A percentile compares a stretch with the other conserved stretches of the same genome.
These are phyloP conservation scores for Trypanosoma rangeli DNA, from an alignment of 208 protist genomes.

Conservation along the genomic window DNA sequence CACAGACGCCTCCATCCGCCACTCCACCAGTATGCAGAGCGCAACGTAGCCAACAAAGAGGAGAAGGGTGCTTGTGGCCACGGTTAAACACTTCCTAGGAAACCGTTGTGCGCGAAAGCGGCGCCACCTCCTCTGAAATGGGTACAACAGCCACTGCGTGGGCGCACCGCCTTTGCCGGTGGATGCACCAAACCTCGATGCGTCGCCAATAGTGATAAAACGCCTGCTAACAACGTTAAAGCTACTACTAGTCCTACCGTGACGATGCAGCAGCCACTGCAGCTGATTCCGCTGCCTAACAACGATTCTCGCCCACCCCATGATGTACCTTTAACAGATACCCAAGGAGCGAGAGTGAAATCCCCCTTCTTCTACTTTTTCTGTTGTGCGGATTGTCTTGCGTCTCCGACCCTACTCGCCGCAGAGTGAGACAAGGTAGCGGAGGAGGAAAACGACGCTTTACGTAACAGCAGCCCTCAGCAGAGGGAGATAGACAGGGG, in stretches of 20 bases:
- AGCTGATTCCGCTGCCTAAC: neutral
- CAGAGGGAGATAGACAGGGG: no score
- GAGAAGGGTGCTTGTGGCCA: constrained; percentile 17
- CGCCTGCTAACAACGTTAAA: neutral
- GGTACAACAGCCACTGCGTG: neutral
- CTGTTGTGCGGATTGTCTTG: no score
- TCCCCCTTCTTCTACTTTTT: no score
- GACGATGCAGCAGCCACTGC: neutral
- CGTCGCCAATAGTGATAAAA: neutral
- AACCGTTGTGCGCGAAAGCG: constrained; percentile 20
- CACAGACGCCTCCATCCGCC: constrained; percentile 32
- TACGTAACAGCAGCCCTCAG: no score
- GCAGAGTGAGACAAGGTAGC: no score
- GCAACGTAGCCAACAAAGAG: constrained; percentile 33
- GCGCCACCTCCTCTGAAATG: constrained; percentile 9
- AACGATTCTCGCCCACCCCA: neutral
- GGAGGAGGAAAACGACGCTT: no score
- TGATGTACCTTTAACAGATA: neutral
- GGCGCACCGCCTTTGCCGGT: neutral
- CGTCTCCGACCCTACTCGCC: no score
- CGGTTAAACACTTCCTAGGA: constrained; percentile 22
- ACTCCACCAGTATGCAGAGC: constrained; percentile 40
- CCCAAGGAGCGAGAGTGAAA: no score
- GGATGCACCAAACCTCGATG: neutral
- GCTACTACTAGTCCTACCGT: neutral